phyloP scores from a whole-genome alignment of 176 grass and related monocot genomes.

The Oryza nivara region DNA sequence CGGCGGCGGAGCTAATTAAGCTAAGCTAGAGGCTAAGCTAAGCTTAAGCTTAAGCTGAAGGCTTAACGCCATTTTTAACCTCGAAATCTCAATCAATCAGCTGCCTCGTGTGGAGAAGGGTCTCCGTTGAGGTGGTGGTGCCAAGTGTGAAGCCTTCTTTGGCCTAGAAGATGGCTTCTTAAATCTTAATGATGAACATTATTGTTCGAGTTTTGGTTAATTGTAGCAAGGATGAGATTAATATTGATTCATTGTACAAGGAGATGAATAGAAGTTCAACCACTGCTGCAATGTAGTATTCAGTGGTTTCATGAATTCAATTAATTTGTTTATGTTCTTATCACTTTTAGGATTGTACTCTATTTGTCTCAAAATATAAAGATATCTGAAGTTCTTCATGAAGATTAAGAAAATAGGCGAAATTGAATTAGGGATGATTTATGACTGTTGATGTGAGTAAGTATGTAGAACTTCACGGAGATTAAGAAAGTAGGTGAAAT shows the following conservation, averaged over 20 bases:
- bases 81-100: not conserved
- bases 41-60: conserved; percentile 3
- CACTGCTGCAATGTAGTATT: conserved; percentile 14
- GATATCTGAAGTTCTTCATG: too few species aligned
- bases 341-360: not conserved
- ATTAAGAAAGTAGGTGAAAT: too few species aligned
- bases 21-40: not conserved
- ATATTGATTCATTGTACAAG: conserved; percentile 26
- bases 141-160: conserved; percentile 35
- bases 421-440: too few species aligned
- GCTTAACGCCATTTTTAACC: conserved; percentile 15
- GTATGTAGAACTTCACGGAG: too few species aligned
- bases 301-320: not conserved
- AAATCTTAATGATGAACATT: not conserved
- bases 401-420: too few species aligned
- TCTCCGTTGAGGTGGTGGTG: conserved; percentile 10
- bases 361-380: too few species aligned
- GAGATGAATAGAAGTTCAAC: conserved; percentile 5
- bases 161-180: conserved; percentile 44
- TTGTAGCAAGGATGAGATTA: not conserved
- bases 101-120: not conserved
- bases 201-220: conserved; percentile 15
- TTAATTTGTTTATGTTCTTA: not conserved
- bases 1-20: not conserved
- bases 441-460: too few species aligned